Evolutionary conservation across 108 stramenopile genomes (phyloP).

Genomic region (Discostella stelligeroides): DNA sequence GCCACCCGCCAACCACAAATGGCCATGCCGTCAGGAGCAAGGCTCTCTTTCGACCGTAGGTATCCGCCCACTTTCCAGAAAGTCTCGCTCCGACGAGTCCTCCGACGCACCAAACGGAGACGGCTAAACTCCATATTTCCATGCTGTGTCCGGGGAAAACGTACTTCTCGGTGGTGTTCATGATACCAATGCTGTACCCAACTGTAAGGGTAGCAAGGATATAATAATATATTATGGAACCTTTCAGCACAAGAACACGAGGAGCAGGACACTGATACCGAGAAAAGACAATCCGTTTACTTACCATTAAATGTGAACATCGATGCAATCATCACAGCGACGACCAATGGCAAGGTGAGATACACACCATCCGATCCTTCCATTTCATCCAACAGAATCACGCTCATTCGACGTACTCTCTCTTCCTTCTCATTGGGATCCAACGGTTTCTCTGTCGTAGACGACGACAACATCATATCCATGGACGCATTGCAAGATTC

Average conservation of each 20-base stretch:
- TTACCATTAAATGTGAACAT: conserved; percentile 42
- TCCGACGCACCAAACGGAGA: conserved; percentile 79
- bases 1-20: conserved; percentile 77
- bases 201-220: conserved; percentile 52
- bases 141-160: conserved; percentile 87
- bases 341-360: conserved; percentile 81
- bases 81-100: conserved; percentile 80
- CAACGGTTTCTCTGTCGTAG: conserved; percentile 38
- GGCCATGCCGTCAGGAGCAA: conserved; percentile 75
- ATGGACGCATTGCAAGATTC: conserved; percentile 39
- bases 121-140: conserved; percentile 78
- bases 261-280: not conserved
- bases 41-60: conserved; percentile 74
- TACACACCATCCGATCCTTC: conserved; percentile 71
- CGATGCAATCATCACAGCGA: conserved; percentile 66
- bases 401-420: conserved; percentile 57
- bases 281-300: no score
- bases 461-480: no score
- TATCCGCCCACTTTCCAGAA: conserved; percentile 70
- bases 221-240: not conserved
- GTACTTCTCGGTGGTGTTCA: conserved; percentile 83
- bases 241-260: not conserved
- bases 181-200: conserved; percentile 83
- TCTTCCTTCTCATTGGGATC: conserved; percentile 53
- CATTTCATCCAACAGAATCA: conserved; percentile 83